Evolutionary conservation across 306 rosid genomes (phyloP).

Genomic region (Dalbergia cultrata): DNA sequence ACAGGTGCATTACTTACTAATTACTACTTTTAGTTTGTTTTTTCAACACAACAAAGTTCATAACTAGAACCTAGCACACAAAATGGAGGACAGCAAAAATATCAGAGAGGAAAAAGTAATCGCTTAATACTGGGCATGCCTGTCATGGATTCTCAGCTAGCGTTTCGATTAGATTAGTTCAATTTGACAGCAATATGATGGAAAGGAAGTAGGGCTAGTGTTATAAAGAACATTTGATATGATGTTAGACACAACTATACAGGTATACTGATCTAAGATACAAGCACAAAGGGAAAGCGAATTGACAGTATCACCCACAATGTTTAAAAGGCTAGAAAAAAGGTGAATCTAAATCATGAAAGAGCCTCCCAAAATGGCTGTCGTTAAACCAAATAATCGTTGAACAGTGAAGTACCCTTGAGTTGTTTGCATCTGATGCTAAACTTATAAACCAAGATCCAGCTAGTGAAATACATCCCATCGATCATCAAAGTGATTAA

Average conservation of each 20-base stretch:
- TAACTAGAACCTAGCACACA: neutral
- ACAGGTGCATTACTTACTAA: neutral
- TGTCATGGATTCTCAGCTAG: constrained; percentile 15
- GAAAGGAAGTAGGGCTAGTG: constrained; percentile 8
- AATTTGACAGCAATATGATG: constrained; percentile 23
- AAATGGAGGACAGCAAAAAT: neutral
- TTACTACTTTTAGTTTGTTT: neutral
- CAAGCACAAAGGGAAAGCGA: constrained; percentile 28
- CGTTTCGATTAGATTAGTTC: neutral
- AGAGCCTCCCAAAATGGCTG: constrained; percentile 30
- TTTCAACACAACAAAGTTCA: constrained; percentile 27
- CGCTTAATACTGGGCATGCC: neutral
- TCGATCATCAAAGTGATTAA: neutral
- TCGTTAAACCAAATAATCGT: constrained; percentile 1
- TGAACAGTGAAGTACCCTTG: constrained; percentile 34
- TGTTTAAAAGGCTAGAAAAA: neutral
- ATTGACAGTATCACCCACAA: constrained; percentile 2
- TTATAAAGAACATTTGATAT: constrained; percentile 22
- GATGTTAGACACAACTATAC: constrained; percentile 13
- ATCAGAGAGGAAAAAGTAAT: constrained; percentile 15
- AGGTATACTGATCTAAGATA: constrained; percentile 14
- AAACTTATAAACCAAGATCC: constrained; percentile 21
- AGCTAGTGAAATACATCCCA: constrained; percentile 8
- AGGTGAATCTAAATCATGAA: neutral
- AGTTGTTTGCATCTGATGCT: constrained; percentile 43